phyloP scores from a whole-genome alignment of 2,329 filamentous ascomycete genomes.

The Monosporascus sp. region DNA sequence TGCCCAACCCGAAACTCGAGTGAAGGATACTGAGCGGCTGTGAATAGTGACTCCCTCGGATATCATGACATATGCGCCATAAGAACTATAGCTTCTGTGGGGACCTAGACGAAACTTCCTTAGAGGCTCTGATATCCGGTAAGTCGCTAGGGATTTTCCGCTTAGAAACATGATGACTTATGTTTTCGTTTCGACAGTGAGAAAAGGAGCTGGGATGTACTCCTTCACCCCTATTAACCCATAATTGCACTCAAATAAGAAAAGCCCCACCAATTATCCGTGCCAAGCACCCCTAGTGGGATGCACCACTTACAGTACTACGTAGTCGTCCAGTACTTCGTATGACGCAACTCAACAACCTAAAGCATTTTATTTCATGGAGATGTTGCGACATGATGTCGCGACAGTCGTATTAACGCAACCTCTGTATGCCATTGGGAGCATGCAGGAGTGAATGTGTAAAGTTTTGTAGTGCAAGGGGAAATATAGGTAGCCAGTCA shows the following conservation, averaged over 20 bases:
- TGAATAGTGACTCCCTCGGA: background rate
- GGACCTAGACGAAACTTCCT: background rate
- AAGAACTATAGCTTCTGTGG: background rate
- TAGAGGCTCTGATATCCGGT: too few species aligned
- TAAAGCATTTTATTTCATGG: too few species aligned
- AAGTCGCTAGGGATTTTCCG: background rate
- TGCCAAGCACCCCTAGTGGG: background rate
- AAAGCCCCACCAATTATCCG: background rate
- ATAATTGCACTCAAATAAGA: background rate
- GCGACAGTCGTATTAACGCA: too few species aligned
- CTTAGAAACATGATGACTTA: background rate
- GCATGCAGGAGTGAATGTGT: too few species aligned
- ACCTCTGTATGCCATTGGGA: too few species aligned
- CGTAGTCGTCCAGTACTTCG: too few species aligned
- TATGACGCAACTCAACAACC: too few species aligned
- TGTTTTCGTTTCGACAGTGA: background rate
- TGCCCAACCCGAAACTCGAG: background rate
- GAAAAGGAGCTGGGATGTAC: background rate
- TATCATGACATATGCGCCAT: background rate
- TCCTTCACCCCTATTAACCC: background rate
- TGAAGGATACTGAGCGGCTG: background rate
- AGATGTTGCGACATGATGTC: too few species aligned
- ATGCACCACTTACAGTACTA: background rate
- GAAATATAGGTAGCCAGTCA: too few species aligned
- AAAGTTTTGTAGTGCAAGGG: too few species aligned